Evolutionary conservation across 371 early-diverging fungal genomes (phyloP).

Genomic region (Circinella minor): DNA sequence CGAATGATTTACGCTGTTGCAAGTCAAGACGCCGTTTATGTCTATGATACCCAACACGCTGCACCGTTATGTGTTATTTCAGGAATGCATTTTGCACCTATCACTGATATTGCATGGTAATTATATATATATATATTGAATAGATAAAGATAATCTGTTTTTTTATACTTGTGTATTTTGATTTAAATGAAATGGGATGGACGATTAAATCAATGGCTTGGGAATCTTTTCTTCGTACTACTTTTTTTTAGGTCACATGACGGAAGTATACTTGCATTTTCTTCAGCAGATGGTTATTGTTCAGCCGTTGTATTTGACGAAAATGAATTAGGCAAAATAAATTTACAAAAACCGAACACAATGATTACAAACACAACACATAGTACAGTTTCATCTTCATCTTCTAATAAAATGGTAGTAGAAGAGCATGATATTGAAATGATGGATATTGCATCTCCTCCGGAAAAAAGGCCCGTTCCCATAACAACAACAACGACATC

Average conservation of each 20-base stretch:
- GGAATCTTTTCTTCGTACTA: not conserved
- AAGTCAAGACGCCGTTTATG: slow-evolving; percentile 80
- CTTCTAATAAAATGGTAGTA: no score
- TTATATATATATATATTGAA: not conserved
- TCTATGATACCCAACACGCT: slow-evolving; percentile 86
- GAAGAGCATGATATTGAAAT: slow-evolving; percentile 31
- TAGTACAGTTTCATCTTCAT: not conserved
- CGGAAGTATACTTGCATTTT: slow-evolving; percentile 73
- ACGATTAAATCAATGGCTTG: not conserved
- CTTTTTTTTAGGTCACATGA: slow-evolving; percentile 63
- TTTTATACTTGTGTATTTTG: no score
- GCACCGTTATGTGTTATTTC: slow-evolving; percentile 75
- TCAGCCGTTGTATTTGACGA: slow-evolving; percentile 80
- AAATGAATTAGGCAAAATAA: slow-evolving; percentile 54
- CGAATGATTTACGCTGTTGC: slow-evolving; percentile 88
- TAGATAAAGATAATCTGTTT: not conserved
- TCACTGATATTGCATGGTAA: slow-evolving; percentile 90
- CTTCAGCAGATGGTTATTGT: slow-evolving; percentile 91
- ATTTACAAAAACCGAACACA: not conserved
- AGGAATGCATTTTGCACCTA: slow-evolving; percentile 88
- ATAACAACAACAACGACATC: slow-evolving; percentile 16
- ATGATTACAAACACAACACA: not conserved
- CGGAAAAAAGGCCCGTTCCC: slow-evolving; percentile 6
- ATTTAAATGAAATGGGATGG: no score
- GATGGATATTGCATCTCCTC: slow-evolving; percentile 27